Conservation (phyloP, 2,329 filamentous ascomycete genomes). For the Lomentospora prolificans region DNA sequence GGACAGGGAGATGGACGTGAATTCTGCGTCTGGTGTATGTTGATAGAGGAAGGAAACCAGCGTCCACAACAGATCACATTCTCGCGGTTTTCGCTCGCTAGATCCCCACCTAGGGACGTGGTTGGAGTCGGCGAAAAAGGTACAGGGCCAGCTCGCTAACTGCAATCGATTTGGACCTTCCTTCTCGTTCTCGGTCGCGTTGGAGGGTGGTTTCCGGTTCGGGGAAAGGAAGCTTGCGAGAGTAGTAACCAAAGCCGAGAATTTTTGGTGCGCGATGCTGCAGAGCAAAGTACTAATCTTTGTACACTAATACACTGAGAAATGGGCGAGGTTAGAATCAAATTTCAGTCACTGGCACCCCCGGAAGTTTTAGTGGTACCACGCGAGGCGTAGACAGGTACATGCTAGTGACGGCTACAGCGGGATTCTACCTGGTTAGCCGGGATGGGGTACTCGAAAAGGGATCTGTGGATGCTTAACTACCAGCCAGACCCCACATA, state of each 20-base stretch:
- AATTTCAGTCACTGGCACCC: not conserved
- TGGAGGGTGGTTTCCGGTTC: not conserved
- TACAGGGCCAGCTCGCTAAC: not conserved
- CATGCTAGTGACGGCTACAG: not conserved
- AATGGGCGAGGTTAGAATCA: not conserved
- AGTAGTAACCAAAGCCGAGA: not conserved
- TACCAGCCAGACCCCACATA: not conserved
- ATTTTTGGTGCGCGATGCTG: not conserved
- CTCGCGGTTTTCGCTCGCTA: not conserved
- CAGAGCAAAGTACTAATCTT: too few species aligned
- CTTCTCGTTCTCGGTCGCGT: not conserved
- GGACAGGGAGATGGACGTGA: not conserved
- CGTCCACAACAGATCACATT: constrained; percentile 1
- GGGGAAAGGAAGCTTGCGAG: not conserved
- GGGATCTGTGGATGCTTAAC: too few species aligned
- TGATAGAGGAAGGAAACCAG: constrained; percentile 1
- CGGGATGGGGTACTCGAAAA: not conserved
- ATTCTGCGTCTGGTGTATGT: not conserved
- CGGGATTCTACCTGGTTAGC: not conserved
- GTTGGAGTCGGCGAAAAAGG: not conserved
- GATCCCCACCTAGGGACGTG: not conserved
- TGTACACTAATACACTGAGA: not conserved
- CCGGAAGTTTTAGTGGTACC: not conserved
- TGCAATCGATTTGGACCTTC: not conserved
- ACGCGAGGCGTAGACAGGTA: not conserved